Conservation (phyloP, 2,329 filamentous ascomycete species). For the Chaetomiaceae sp. region DNA sequence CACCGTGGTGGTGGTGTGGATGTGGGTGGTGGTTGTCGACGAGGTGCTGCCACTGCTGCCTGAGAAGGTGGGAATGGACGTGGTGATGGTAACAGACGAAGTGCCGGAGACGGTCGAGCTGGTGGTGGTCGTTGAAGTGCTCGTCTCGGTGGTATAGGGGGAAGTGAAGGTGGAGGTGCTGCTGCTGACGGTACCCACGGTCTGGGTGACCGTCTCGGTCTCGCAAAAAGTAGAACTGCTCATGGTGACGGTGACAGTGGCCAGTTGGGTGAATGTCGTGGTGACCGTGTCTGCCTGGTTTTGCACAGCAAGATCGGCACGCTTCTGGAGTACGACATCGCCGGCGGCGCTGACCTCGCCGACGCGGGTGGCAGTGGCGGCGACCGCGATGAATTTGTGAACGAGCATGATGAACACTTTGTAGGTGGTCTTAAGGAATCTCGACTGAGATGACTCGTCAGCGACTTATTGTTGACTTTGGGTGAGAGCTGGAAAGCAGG, state of each 20-base stretch:
- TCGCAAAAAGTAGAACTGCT: neutral
- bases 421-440: neutral
- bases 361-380: conserved; percentile 1
- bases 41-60: neutral
- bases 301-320: neutral
- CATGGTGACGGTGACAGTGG: conserved; percentile 5
- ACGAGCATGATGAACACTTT: conserved; percentile 21
- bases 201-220: conserved; percentile 1
- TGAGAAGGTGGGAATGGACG: neutral
- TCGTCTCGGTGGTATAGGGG: neutral
- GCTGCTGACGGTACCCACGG: neutral
- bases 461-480: neutral
- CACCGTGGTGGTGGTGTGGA: neutral
- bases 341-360: conserved; percentile 1
- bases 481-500: too few relatives aligned
- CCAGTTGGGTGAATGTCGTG: too few relatives aligned
- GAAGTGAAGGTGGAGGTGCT: conserved; percentile 4
- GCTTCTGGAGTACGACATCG: neutral
- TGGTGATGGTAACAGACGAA: neutral
- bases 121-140: neutral
- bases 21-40: neutral
- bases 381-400: conserved; percentile 2
- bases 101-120: neutral
- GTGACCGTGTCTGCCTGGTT: neutral
- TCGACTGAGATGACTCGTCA: neutral